Base-by-base conservation (phyloP, 495 filamentous ascomycete genomes). In the Chaetomium fimeti region DNA sequence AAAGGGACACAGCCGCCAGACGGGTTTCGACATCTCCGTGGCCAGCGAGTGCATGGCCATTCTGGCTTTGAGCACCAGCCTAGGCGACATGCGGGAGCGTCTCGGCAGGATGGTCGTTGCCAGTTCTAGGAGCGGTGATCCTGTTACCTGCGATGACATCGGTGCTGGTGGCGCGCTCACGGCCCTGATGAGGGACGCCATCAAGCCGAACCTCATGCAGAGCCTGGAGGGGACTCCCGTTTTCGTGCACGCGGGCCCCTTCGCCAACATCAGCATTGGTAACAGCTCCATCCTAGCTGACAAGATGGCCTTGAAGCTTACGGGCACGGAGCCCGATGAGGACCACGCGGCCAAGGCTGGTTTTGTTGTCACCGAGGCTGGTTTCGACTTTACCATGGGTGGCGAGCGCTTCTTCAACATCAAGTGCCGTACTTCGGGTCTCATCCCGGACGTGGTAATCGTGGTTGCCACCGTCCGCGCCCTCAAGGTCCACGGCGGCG, bases 361-460 rank as follows among this genome's bases (percentile, higher is more conserved):
- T 9, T 97, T 94, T 62, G 93, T 96, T n/a, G 88, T 98, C 57
- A 98, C 94, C 12, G 94, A 98, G 77, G 93, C 94, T 52, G 94
- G 94, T 11, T 98, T 98, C 76, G 94, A 98, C 76, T 98, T 98
- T 79, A 97, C 94, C 57, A 98, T 98, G 94, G 94, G 94, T 64
- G 94, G 94, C 58, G 94, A 98, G 83, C 89, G 94, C 32, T 98
- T 98, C 84, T 97, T 98, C 87, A 97, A 98, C 79, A 98, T 98
- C 80, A 98, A 98, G 84, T 98, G 94, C 81, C 88, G 94, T 52
- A 91, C 91, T 36, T 96, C 92, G 18, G 94, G 94, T 22, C 84
- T 98, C 45, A 87, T 90, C 1, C 94, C 94, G 9, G 94, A 98
- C 71, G 88, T 90, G 4, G 93, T 97, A 18, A 91, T 98, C 42